Evolutionary conservation across 192 early-diverging fungal genomes (phyloP).

Genomic region (Mortierella claussenii): DNA sequence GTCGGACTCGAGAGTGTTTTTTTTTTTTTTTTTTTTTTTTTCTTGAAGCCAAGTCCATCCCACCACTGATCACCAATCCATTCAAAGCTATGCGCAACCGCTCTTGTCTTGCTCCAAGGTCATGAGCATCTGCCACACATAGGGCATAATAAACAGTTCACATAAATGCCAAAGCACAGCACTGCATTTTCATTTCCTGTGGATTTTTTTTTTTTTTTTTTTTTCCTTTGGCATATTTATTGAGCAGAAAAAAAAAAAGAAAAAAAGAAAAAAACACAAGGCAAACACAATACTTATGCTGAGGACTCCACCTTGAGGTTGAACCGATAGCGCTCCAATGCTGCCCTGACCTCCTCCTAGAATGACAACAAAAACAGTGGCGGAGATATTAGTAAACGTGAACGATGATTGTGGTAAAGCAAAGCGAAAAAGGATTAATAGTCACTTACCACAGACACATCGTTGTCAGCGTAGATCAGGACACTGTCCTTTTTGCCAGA

Average conservation of each 20-base stretch:
- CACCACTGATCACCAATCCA: too few relatives aligned
- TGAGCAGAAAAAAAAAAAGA: slow-evolving; percentile 10
- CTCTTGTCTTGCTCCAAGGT: too few relatives aligned
- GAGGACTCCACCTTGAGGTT: slow-evolving; percentile 50
- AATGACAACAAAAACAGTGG: background rate
- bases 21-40: too few relatives aligned
- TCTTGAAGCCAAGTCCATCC: too few relatives aligned
- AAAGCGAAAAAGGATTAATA: slow-evolving; percentile 3
- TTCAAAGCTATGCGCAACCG: too few relatives aligned
- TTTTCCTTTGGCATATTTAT: too few relatives aligned
- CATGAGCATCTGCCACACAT: background rate
- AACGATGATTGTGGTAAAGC: background rate
- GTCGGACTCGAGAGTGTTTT: too few relatives aligned
- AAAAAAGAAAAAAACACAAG: background rate
- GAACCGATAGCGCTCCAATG: slow-evolving; percentile 56
- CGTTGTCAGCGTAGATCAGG: slow-evolving; percentile 59
- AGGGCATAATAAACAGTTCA: background rate
- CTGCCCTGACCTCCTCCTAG: slow-evolving; percentile 62
- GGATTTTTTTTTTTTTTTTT: too few relatives aligned
- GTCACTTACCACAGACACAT: slow-evolving; percentile 63
- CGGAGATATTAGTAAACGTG: background rate
- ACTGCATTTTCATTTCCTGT: background rate
- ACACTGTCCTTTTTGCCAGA: slow-evolving; percentile 49
- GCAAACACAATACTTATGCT: slow-evolving; percentile 38
- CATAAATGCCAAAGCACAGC: slow-evolving; percentile 1